Base-by-base conservation (phyloP, 805 yeast genomes). In the Kazachstania psychrophila region DNA sequence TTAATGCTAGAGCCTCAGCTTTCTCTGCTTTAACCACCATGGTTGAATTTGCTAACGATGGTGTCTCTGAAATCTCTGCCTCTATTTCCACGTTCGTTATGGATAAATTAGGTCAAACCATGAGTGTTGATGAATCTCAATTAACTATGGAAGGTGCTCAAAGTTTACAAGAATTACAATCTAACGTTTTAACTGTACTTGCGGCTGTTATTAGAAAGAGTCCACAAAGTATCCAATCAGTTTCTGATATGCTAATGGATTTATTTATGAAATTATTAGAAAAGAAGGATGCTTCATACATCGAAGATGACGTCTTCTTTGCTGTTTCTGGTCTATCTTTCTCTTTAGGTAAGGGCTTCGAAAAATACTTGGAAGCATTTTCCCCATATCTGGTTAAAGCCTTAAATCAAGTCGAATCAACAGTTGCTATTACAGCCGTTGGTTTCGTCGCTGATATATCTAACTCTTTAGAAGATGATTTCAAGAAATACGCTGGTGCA, bases 401-500 rank as follows among this genome's bases (percentile, higher is more conserved):
- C 0, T 68, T 92, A 43, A 73, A 75, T 49, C 88, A 87, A 60
- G 76, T 82, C 7, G 95, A 85, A 26, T 77, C 86, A 4, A 82
- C 88, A 26, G 77, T 84, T 9, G 81, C 95, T 52, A 74, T 74
- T 44, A 84, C 95, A 5, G 95, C 97, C 3, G 87, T 92, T 39
- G 97, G 98, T 4, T 72, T 92, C 34, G 87, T 92, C 41, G 96
- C 96, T 14, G 98, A 92, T 63, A 79, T 89, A 48, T 75, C 94
- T 8, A 94, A 87, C 54, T 85, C 96, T 0, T 69, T 92, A 36
- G 95, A 94, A 23, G 71, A 68, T 17, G 69, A 69, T 19, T 75
- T 88, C 47, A 70, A 72, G 40, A 85, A 81, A 37, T 89, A 84
- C 58, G 76, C 83, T 44, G 77, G 77, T 41, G 81, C 79, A 3